Base-by-base conservation (phyloP, 2,329 filamentous ascomycete species). In the Hypomyces perniciosus region DNA sequence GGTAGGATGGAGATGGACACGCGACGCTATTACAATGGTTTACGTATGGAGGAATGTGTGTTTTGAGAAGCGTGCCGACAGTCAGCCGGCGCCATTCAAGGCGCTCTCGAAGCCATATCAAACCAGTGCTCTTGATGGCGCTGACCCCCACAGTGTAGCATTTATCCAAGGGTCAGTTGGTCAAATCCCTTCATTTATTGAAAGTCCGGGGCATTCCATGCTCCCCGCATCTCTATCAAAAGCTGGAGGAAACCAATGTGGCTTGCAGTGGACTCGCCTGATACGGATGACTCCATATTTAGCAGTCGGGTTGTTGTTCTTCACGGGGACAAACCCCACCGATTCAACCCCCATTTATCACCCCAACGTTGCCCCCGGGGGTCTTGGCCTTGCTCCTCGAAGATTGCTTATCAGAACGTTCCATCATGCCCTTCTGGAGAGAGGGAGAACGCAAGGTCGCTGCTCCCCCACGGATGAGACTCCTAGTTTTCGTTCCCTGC, bases 341-440 rank as follows among this genome's bases (percentile, higher is more conserved):
- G 30, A 26, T 9, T 34, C 33, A 39, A 48, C 44, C 50, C 49
- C 50, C 44, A 28, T 52, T 27, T 41, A 52, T 28, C 50, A 52
- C 29, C 50, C 44, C 44, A 52, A 52, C 50, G 50, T 52, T 52
- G 45, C 50, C 33, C 20, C 41, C 33, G 28, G 27, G 28, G 7
- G 31, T 33, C 44, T 47, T 47, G 44, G 43, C 43, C 27, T 29
- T 20, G 30, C 26, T 26, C 37, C 34, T 12, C 29, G 6, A 38
- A 12, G 2, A 29, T 13, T 12, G 37, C 49, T 43, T 9, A 42
- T 51, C 44, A 46, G 38, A 46, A 51, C 49, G 49, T 51, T 51
- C 31, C 49, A 51, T 51, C 49, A 43, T 28, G 29, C 20, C 49
- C 31, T 41, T 26, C 34, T 20, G 12, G 48, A 8, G 33, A 4